These are phyloP conservation scores for Lactarius deliciosus DNA, from an alignment of 768 basidiomycete genomes.

Conservation along the genomic window DNA sequence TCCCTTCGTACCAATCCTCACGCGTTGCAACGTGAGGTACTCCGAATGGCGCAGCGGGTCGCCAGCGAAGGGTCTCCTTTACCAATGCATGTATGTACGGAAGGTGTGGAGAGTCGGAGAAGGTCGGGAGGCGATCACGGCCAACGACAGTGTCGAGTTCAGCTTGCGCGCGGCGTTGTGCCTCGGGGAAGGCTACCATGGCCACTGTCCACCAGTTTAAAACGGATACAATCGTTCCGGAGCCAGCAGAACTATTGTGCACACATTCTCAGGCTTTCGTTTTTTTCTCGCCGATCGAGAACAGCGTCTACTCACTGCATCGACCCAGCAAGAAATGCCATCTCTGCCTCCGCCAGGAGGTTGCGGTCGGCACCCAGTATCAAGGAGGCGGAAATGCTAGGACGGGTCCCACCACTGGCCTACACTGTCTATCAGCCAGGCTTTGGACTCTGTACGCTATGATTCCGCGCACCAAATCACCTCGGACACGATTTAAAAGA, in stretches of 20 bases:
- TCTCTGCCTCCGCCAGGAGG: constrained; percentile 6
- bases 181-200: constrained; percentile 28
- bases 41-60: background rate
- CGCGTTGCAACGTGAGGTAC: constrained; percentile 12
- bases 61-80: constrained; percentile 24
- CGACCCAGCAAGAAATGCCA: constrained; percentile 10
- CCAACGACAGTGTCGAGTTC: constrained; percentile 30
- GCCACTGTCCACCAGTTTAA: constrained; percentile 25
- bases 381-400: constrained; percentile 17
- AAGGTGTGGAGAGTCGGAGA: constrained; percentile 21
- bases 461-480: constrained; percentile 1
- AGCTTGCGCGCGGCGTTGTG: constrained; percentile 26
- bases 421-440: background rate
- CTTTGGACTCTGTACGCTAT: background rate
- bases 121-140: constrained; percentile 21
- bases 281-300: background rate
- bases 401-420: constrained; percentile 4
- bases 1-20: constrained; percentile 36
- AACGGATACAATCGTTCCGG: constrained; percentile 8
- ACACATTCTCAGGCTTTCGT: background rate
- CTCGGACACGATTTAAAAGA: constrained; percentile 14
- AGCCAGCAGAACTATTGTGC: constrained; percentile 12
- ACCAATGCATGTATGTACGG: constrained; percentile 29
- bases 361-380: constrained; percentile 3
- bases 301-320: constrained; percentile 6